Base-by-base conservation (phyloP, 352 stramenopile genomes). In the Thalassiosira exigua region DNA sequence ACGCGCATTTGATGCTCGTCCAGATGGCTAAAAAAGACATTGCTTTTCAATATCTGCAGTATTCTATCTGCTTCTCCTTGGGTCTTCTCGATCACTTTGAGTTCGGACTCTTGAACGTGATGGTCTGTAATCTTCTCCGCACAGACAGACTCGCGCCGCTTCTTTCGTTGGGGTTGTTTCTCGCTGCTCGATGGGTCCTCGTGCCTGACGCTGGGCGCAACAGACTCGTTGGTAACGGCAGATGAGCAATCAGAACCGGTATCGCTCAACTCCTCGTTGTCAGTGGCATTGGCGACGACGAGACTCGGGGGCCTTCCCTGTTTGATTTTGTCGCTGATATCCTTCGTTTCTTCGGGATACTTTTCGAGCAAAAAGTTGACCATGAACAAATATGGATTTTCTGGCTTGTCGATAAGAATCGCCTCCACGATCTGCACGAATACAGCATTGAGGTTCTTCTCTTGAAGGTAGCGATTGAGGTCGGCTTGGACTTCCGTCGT, bases 371-470 rank as follows among this genome's bases (percentile, higher is more conserved):
- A 22, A 91, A 69, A 21, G 90, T 68, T 64, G 50, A 91, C 74
- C 39, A 92, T 92, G 58, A 92, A 92, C 14, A 76, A 83, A 39
- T 92, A 89, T 4, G 87, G 87, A 59, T 92, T 91, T 7, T 90
- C 80, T 17, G 87, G 87, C 69, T 92, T 92, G 52, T 92, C 67
- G 21, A 92, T 87, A 24, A 94, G 82, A 29, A 94, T 81, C 54
- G 69, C 79, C 56, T 94, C 90, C 0, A 94, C 88, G 51, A 94
- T 92, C 5, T 74, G 70, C 41, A 91, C 87, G 42, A 94, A 92
- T 17, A 91, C 76, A 39, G 72, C 76, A 73, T 94, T 94, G 52
- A 94, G 91, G 42, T 92, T 88, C 58, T 94, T 93, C 21, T 74
- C 79, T 36, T 91, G 88, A 0, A 94, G 75, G 57, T 94, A 94